Percentiles rank a stretch among this genome's conserved stretches.
Evolutionary conservation across 2,329 filamentous ascomycete genomes (phyloP).

Genomic region (Erysiphe pulchra): DNA sequence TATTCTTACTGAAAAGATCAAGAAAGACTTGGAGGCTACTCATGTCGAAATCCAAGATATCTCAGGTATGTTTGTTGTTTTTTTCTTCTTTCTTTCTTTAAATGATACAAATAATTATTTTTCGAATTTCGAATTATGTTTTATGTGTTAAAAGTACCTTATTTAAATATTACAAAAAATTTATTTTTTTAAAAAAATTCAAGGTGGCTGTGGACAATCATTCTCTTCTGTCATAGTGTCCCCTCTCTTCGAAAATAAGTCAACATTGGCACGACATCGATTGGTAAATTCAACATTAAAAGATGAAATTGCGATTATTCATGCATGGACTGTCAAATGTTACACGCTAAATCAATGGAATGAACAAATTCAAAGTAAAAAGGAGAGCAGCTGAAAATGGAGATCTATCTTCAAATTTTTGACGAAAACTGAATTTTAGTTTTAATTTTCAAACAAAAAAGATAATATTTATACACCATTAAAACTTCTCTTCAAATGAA

Average conservation of each 20-base stretch:
- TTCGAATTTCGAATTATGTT: too few relatives aligned
- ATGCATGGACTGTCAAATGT: constrained; percentile 55
- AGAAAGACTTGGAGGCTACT: constrained; percentile 41
- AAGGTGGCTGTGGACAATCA: constrained; percentile 45
- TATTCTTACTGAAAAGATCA: constrained; percentile 39
- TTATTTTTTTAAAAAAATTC: too few relatives aligned
- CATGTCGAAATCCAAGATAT: constrained; percentile 80
- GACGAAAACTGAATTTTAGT: too few relatives aligned
- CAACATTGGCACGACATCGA: constrained; percentile 37
- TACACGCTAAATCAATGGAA: constrained; percentile 52
- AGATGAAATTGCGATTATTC: constrained; percentile 45
- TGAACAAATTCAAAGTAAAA: constrained; percentile 19
- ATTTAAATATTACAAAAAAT: neutral
- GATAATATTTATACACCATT: too few relatives aligned
- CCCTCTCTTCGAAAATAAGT: constrained; percentile 30
- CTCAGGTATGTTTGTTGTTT: constrained; percentile 37
- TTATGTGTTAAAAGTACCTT: constrained; percentile 1
- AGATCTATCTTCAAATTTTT: too few relatives aligned
- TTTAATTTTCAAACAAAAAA: too few relatives aligned
- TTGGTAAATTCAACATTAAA: constrained; percentile 43
- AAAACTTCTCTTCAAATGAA: too few relatives aligned
- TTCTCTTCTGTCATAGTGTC: constrained; percentile 44
- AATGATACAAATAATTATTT: neutral
- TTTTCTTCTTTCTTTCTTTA: constrained; percentile 2
- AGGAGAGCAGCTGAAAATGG: neutral